Evolutionary conservation across 257 asterid species (phyloP).

Genomic region (Fraxinus cuspidata): DNA sequence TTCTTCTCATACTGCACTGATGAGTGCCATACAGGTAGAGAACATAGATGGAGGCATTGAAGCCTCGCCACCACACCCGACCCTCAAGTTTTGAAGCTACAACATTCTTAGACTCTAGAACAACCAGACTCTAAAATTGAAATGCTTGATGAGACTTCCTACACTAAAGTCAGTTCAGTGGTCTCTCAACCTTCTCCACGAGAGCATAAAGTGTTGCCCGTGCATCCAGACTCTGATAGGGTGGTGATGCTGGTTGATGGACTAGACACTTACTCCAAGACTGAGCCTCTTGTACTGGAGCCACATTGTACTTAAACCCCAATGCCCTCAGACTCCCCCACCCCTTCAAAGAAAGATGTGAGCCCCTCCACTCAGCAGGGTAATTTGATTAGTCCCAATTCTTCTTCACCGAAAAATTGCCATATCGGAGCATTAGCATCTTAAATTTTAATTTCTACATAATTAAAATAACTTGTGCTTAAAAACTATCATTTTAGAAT

Average conservation of each 20-base stretch:
- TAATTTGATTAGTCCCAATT: slow-evolving; percentile 14
- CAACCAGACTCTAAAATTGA: slow-evolving; percentile 25
- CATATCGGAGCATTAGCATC: too few relatives aligned
- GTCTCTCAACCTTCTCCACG: slow-evolving; percentile 22
- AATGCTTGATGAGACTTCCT: slow-evolving; percentile 17
- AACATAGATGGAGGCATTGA: slow-evolving; percentile 36
- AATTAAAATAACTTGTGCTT: too few relatives aligned
- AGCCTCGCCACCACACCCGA: slow-evolving; percentile 33
- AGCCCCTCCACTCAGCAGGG: slow-evolving; percentile 28
- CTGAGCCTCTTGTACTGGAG: slow-evolving; percentile 16
- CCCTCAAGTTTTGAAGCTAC: too few relatives aligned
- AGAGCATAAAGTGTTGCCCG: slow-evolving; percentile 21
- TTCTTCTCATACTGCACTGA: slow-evolving; percentile 22
- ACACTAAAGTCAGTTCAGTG: slow-evolving; percentile 12
- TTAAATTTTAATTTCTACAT: too few relatives aligned
- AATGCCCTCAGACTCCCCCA: slow-evolving; percentile 3
- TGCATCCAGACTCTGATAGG: slow-evolving; percentile 20
- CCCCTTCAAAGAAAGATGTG: slow-evolving; percentile 17
- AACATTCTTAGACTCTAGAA: too few relatives aligned
- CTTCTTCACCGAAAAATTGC: slow-evolving; percentile 26
- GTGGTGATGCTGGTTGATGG: slow-evolving; percentile 30
- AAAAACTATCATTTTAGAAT: too few relatives aligned
- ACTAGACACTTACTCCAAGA: slow-evolving; percentile 13
- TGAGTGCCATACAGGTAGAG: slow-evolving; percentile 38
- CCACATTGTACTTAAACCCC: slow-evolving; percentile 24